phyloP scores from a whole-genome alignment of 2,329 filamentous ascomycete genomes.

The Colletotrichum eremochloae region DNA sequence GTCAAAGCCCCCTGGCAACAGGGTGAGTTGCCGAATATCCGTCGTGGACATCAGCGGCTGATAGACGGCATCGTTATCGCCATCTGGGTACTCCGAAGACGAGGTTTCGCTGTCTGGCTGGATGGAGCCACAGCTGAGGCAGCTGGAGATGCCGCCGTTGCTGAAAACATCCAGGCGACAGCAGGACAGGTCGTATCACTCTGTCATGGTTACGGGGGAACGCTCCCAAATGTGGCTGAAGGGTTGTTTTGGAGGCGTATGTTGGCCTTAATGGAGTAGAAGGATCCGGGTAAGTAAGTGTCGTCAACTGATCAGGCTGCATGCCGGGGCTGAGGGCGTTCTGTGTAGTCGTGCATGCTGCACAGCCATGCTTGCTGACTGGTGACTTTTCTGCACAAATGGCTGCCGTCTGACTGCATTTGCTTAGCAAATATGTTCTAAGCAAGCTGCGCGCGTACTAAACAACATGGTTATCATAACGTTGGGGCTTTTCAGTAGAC shows the following conservation, averaged over 20 bases:
- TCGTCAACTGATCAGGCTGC: neutral
- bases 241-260: neutral
- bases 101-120: neutral
- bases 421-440: neutral
- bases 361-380: neutral
- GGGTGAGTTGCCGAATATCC: conserved; percentile 4
- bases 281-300: neutral
- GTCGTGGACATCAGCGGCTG: neutral
- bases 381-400: neutral
- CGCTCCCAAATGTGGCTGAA: neutral
- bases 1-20: neutral
- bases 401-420: neutral
- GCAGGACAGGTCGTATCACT: conserved; percentile 28
- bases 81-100: neutral
- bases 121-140: conserved; percentile 10
- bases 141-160: conserved; percentile 6
- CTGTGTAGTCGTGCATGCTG: neutral
- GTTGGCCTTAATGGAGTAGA: neutral
- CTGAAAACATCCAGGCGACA: conserved; percentile 7
- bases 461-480: neutral
- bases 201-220: neutral
- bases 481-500: neutral
- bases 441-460: neutral
- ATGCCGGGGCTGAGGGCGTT: neutral
- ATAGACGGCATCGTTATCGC: neutral